phyloP scores from a whole-genome alignment of 2,329 filamentous ascomycete species.

The Diaporthe velutina region DNA sequence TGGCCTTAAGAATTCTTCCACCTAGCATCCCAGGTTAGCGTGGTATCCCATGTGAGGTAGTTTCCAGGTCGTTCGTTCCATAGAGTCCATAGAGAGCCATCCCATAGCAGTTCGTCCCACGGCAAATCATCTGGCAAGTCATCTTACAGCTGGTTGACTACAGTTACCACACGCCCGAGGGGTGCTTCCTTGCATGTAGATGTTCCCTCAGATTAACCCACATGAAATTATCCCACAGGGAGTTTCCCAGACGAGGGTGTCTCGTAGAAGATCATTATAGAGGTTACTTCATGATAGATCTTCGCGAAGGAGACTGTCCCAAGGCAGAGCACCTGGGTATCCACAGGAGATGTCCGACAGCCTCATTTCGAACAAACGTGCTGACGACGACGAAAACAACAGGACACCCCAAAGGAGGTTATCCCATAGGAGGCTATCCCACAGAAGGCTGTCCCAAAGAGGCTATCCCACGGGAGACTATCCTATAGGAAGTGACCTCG shows the following conservation, averaged over 20 bases:
- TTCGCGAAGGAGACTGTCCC: too few species aligned
- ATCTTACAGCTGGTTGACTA: neutral
- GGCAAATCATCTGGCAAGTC: neutral
- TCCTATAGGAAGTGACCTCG: neutral
- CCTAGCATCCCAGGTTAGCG: neutral
- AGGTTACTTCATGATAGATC: too few species aligned
- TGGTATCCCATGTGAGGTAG: neutral
- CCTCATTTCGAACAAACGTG: neutral
- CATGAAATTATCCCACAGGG: neutral
- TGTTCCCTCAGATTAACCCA: neutral
- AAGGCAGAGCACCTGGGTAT: neutral
- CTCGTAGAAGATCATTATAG: too few species aligned
- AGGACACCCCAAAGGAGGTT: neutral
- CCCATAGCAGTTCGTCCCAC: neutral
- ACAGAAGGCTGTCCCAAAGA: neutral
- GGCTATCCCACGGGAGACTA: too few species aligned
- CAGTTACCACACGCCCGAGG: too few species aligned
- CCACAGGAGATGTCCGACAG: too few species aligned
- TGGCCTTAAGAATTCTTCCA: too few species aligned
- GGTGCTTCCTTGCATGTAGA: neutral
- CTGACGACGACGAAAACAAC: conserved; percentile 5
- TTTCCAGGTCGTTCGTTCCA: too few species aligned
- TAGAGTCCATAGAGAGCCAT: too few species aligned
- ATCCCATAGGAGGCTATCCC: neutral
- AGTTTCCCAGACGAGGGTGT: neutral